Evolutionary conservation across 2,329 filamentous ascomycete species (phyloP), one percentile per base, ranked within the genome.

Genomic region (Cladophialophora bantiana): DNA sequence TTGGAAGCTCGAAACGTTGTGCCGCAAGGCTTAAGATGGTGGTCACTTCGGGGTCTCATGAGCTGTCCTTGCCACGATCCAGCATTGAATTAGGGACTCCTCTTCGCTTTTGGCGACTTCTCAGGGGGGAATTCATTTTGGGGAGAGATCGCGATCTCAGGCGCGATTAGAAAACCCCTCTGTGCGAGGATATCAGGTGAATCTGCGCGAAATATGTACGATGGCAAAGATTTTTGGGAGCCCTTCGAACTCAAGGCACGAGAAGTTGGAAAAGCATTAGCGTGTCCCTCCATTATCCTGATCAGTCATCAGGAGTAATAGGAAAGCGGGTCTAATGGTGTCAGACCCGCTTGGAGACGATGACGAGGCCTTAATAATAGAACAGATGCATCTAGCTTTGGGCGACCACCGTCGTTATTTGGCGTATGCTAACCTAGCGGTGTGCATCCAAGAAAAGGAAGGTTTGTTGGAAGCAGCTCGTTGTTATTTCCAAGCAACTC

Each of bases 271-370:
- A 50, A 26, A 10, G 26, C 15, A 31, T 18, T 48, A 50, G 45
- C 5, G 15, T 10, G 18, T 9, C 26, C 13, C 4, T 31, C 7
- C 9, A 10, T 26, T 31, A 31, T 50, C 18, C 7, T 50, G 45
- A 50, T 50, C 45, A 50, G 20, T 50, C 45, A 50, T 50, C 18
- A 50, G 12, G 45, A 5, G 20, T 50, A 26, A 7, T 2, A 26
- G 45, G 5, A 50, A 26, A 50, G 45, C 18, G 45, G 45, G 18
- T 31, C 45, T 13, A 10, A 31, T 10, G 15, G 20, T 13, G 15
- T 50, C 15, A 31, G 45, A 50, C 45, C 45, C 45, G 18, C 45
- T 50, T 26, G 4, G 45, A 50, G 45, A 50, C 45, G 45, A 50
- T 50, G 26, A 50, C 18, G 7, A 50, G 45, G 26, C 9, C 18